Percentiles rank a stretch among this genome's conserved stretches.
These are phyloP conservation scores for Trichoderma guizhouense DNA, from an alignment of 2,329 filamentous ascomycete genomes.

Conservation along the genomic window DNA sequence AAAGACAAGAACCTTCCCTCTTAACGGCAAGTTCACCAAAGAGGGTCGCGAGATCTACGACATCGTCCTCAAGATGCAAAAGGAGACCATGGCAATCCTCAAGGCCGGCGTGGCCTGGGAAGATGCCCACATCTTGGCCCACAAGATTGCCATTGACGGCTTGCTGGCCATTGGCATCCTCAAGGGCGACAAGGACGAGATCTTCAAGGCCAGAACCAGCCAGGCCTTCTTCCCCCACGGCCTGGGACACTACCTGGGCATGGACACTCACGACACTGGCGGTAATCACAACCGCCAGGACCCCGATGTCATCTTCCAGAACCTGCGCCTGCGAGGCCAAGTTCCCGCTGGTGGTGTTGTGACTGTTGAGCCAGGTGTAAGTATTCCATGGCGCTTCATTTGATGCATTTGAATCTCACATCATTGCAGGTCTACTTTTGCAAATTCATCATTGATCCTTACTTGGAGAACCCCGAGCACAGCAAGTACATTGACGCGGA, in stretches of 20 bases:
- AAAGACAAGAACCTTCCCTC: conserved; percentile 81
- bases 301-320: conserved; percentile 78
- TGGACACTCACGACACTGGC: conserved; percentile 88
- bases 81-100: conserved; percentile 68
- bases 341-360: conserved; percentile 79
- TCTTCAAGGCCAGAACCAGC: conserved; percentile 75
- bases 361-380: conserved; percentile 88
- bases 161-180: conserved; percentile 74
- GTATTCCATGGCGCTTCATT: conserved; percentile 28
- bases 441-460: conserved; percentile 80
- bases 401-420: background rate
- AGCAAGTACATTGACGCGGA: conserved; percentile 71
- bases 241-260: conserved; percentile 83
- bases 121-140: conserved; percentile 74
- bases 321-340: conserved; percentile 73
- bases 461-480: conserved; percentile 67
- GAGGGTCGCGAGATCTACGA: conserved; percentile 75
- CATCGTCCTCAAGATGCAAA: conserved; percentile 84
- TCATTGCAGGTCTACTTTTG: conserved; percentile 74
- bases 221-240: conserved; percentile 91
- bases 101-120: conserved; percentile 77
- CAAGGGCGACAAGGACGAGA: conserved; percentile 63
- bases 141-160: conserved; percentile 77
- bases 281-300: conserved; percentile 77
- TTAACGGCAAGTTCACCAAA: conserved; percentile 65